Evolutionary conservation across 2,329 filamentous ascomycete species (phyloP), one percentile per base, ranked within the genome.

Genomic region (Magnaporthiopsis rhizophila): DNA sequence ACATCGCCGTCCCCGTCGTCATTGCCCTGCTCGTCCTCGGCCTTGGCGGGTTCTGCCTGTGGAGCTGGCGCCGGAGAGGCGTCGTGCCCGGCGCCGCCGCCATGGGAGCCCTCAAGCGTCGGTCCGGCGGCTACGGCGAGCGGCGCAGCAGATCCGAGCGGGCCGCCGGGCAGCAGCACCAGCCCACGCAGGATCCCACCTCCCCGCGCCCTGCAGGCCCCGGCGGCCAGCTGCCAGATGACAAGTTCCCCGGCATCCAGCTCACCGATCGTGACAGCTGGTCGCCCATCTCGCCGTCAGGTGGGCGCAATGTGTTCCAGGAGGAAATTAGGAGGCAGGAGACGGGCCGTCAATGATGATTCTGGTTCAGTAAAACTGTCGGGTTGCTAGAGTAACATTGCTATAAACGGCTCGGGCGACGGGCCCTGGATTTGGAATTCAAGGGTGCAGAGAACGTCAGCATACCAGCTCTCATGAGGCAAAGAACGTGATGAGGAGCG

Each of bases 261-360:
- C 65, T 76, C 26, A 72, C 71, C 32, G 70, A 74, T 64, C 67
- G 72, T 12, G 71, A 71, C 24, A 73, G 70, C 63, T 74, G 73
- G 72, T 71, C 69, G 62, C 71, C 71, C 7, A 71, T 69, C 30
- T 63, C 45, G 28, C 45, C 53, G 61, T 24, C 28, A 13, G n/a
- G 58, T 3, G 70, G 71, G 56, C 65, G 65, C 34, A 77, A 77
- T 45, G 71, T 75, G n/a, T 77, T 77, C 65, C 70, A 74, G 57
- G 74, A 76, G 64, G 75, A 77, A 69, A 65, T 77, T 36, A 68
- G 69, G 67, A 69, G 75, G 65, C 75, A 77, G 69, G 72, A 73
- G 21, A 56, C 58, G 9, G 58, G 58, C 30, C 30, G 30, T 9
- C 12, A 32, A 13, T 13, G 32, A 13, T 36, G 58, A 60, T 34